Percentiles rank a stretch among this genome's conserved stretches.
phyloP scores from a whole-genome alignment of 1,139 yeast genomes.

The Dujonia santamariae region DNA sequence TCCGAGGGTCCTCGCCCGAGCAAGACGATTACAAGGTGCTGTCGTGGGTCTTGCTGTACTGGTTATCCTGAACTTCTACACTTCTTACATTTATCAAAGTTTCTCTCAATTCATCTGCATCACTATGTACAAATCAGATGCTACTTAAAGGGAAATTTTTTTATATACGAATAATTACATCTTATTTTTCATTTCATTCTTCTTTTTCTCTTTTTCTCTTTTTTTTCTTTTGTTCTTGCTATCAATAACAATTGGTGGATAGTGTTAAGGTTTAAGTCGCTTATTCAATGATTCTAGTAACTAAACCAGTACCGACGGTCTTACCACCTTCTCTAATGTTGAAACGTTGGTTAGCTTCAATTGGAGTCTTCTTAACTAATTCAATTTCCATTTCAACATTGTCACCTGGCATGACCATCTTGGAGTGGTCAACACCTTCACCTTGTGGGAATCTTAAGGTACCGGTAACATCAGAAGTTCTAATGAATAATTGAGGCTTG shows the following conservation, averaged over 20 bases:
- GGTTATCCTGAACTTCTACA: no score
- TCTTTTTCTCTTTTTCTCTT: no score
- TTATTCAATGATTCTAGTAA: constrained; percentile 87
- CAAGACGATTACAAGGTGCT: no score
- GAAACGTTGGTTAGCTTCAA: constrained; percentile 97
- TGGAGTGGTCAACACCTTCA: constrained; percentile 74
- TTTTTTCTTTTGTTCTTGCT: no score
- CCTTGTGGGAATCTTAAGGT: constrained; percentile 89
- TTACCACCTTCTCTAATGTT: constrained; percentile 99
- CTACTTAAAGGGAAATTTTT: not conserved
- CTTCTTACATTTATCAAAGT: not conserved
- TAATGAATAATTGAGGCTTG: constrained; percentile 96
- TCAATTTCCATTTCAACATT: constrained; percentile 95
- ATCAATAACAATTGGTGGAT: not conserved
- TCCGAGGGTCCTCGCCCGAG: no score
- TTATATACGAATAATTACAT: not conserved
- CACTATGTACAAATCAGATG: constrained; percentile 7
- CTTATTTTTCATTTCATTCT: not conserved
- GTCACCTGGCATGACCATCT: constrained; percentile 97
- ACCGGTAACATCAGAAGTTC: constrained; percentile 96
- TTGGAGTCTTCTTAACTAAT: constrained; percentile 86
- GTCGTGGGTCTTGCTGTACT: no score
- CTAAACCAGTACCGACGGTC: constrained; percentile 98
- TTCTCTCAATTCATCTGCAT: constrained; percentile 5
- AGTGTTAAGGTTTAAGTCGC: not conserved